Conservation (phyloP, 352 stramenopile species). For the Globisporangium yorkense region DNA sequence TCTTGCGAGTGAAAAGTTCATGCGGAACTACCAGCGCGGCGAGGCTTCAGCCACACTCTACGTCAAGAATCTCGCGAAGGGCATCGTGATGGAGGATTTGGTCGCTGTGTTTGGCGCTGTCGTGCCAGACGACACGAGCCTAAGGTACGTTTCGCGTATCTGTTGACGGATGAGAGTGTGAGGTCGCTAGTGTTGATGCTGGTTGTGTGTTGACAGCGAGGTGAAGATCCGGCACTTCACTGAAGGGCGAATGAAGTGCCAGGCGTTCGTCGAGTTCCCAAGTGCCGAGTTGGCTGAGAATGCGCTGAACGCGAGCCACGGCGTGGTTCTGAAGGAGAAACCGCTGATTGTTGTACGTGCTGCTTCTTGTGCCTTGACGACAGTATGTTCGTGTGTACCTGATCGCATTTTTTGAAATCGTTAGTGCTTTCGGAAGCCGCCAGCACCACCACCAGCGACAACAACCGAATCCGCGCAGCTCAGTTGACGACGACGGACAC, state of each 20-base stretch:
- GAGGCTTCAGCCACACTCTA: constrained; percentile 57
- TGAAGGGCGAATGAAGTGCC: constrained; percentile 78
- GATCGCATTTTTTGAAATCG: neutral
- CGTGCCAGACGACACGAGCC: constrained; percentile 15
- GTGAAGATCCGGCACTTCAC: constrained; percentile 69
- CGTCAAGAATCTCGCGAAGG: constrained; percentile 76
- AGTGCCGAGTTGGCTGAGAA: constrained; percentile 34
- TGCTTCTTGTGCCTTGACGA: neutral
- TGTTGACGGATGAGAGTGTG: neutral
- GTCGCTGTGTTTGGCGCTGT: constrained; percentile 41
- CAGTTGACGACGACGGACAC: neutral
- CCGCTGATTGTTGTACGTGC: constrained; percentile 74
- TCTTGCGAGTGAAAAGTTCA: constrained; percentile 40
- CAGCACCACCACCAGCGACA: neutral
- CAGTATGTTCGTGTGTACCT: neutral
- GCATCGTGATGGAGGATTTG: constrained; percentile 38
- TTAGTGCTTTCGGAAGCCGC: constrained; percentile 23
- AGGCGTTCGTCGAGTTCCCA: constrained; percentile 78
- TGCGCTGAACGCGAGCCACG: constrained; percentile 58
- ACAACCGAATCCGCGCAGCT: neutral
- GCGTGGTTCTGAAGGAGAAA: constrained; percentile 69
- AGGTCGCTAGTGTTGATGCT: neutral
- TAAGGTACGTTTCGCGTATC: constrained; percentile 22
- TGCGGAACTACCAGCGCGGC: constrained; percentile 63
- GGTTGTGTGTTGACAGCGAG: constrained; percentile 17